Evolutionary conservation across 495 filamentous ascomycete species (phyloP).

Genomic region (Platismatia glauca): DNA sequence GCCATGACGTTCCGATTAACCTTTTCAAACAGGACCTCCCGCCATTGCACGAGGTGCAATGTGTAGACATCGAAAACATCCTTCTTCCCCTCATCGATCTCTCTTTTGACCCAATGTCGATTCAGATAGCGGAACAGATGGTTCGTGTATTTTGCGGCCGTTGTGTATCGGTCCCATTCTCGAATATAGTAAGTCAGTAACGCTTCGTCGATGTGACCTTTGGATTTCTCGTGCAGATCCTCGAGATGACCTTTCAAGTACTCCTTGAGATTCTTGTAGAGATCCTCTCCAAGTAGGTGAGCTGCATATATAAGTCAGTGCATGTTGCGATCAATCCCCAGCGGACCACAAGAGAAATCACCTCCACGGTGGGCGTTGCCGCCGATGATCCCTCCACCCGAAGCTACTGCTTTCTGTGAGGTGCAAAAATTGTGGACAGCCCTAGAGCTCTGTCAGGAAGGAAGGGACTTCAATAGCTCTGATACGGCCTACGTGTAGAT

Average conservation of each 20-base stretch:
- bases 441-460: slow-evolving; percentile 37
- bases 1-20: slow-evolving; percentile 88
- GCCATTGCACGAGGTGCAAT: slow-evolving; percentile 90
- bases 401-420: slow-evolving; percentile 77
- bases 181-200: slow-evolving; percentile 90
- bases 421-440: slow-evolving; percentile 99
- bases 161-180: slow-evolving; percentile 93
- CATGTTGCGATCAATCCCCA: slow-evolving; percentile 19
- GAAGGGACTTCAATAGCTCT: slow-evolving; percentile 10
- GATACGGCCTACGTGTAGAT: slow-evolving; percentile 71
- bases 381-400: slow-evolving; percentile 35
- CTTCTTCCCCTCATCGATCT: slow-evolving; percentile 99
- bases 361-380: slow-evolving; percentile 68
- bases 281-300: slow-evolving; percentile 89
- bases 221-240: slow-evolving; percentile 56
- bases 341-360: slow-evolving; percentile 33
- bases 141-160: slow-evolving; percentile 91
- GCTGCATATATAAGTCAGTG: slow-evolving; percentile 42
- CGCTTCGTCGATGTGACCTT: slow-evolving; percentile 77
- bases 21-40: slow-evolving; percentile 73
- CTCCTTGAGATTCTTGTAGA: slow-evolving; percentile 80
- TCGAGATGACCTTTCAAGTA: slow-evolving; percentile 73
- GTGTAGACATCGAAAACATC: slow-evolving; percentile 97
- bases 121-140: slow-evolving; percentile 97
- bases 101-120: slow-evolving; percentile 96